Percentiles rank a stretch among this genome's conserved stretches.
Evolutionary conservation across 2,329 filamentous ascomycete genomes (phyloP).

Genomic region (Fusarium sororula): DNA sequence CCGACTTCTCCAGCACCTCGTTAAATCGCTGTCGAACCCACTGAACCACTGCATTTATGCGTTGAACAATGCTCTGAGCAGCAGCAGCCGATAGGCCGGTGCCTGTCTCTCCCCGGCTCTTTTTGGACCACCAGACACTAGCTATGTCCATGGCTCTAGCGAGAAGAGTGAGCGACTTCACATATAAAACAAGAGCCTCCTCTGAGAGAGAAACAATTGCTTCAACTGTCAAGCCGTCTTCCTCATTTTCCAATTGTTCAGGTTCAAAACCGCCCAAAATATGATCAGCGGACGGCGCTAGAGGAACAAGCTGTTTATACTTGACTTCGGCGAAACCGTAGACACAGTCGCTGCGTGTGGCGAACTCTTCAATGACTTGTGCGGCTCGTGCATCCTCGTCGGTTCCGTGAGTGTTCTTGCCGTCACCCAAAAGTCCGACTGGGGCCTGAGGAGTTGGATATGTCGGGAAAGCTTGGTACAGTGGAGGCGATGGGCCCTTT

Average conservation of each 20-base stretch:
- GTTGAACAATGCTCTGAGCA: slow-evolving; percentile 65
- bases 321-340: slow-evolving; percentile 99
- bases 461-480: slow-evolving; percentile 83
- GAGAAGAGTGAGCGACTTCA: slow-evolving; percentile 89
- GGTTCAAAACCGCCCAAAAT: slow-evolving; percentile 70
- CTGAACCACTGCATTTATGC: slow-evolving; percentile 93
- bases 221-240: slow-evolving; percentile 84
- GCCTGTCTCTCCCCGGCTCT: slow-evolving; percentile 70
- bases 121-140: slow-evolving; percentile 88
- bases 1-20: slow-evolving; percentile 95
- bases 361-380: slow-evolving; percentile 88
- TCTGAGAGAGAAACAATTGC: slow-evolving; percentile 89
- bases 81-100: slow-evolving; percentile 51
- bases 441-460: slow-evolving; percentile 76
- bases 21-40: slow-evolving; percentile 97
- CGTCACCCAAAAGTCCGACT: slow-evolving; percentile 73
- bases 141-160: slow-evolving; percentile 97
- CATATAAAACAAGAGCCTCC: slow-evolving; percentile 93
- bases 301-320: slow-evolving; percentile 93
- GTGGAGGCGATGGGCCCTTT: slow-evolving; percentile 76
- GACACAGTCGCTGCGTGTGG: slow-evolving; percentile 92
- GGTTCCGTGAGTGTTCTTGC: slow-evolving; percentile 60
- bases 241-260: slow-evolving; percentile 64
- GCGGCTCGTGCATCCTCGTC: slow-evolving; percentile 85
- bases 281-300: slow-evolving; percentile 80